Evolutionary conservation across 257 asterid genomes (phyloP).

Genomic region (Solanum gandarillasii): DNA sequence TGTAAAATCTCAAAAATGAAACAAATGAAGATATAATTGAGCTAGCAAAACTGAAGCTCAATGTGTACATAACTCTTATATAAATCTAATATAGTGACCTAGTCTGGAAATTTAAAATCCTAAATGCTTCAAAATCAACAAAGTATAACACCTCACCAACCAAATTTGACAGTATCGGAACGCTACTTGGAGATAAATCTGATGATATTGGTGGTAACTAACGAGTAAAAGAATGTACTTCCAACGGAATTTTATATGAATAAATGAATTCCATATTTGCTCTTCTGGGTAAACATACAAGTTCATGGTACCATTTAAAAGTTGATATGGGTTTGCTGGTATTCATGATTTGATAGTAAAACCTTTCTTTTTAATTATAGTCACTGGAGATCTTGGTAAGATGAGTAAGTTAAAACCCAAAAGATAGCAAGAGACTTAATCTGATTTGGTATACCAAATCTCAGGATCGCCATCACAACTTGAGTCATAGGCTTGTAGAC

Average conservation of each 20-base stretch:
- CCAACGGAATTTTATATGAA: background rate
- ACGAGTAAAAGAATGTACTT: background rate
- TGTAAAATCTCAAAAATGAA: conserved; percentile 43
- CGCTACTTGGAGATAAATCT: background rate
- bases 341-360: background rate
- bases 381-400: background rate
- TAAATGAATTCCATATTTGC: background rate
- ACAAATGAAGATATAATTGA: background rate
- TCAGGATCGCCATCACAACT: background rate
- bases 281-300: background rate
- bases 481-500: background rate
- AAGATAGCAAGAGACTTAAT: background rate
- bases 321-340: background rate
- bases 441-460: background rate
- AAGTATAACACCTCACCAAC: background rate
- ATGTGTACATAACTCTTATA: background rate
- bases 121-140: no score
- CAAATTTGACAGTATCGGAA: background rate
- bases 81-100: background rate
- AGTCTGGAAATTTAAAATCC: background rate
- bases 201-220: background rate
- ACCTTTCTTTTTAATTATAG: background rate
- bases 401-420: background rate
- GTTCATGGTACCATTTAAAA: background rate
- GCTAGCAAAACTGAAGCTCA: background rate